Conservation (phyloP, 2,329 filamentous ascomycete species). For the Sphaerulina musiva region DNA sequence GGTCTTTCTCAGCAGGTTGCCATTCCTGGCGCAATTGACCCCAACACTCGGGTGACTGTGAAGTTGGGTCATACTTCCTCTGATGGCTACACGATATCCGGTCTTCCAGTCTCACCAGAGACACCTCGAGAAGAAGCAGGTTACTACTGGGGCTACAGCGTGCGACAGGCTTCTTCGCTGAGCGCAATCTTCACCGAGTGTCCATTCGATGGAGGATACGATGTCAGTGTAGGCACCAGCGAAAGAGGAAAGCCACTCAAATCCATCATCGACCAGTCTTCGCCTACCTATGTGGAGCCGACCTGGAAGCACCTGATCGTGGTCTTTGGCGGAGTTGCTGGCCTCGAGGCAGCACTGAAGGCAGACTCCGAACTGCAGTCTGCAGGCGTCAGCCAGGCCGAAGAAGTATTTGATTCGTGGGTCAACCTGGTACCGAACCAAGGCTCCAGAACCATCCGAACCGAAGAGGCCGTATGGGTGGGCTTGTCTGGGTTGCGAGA, state of each 20-base stretch:
- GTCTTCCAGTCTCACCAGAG: constrained; percentile 52
- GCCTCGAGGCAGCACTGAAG: constrained; percentile 67
- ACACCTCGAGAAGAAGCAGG: constrained; percentile 66
- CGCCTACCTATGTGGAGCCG: constrained; percentile 40
- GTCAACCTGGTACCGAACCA: constrained; percentile 74
- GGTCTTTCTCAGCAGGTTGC: constrained; percentile 45
- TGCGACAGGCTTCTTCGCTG: constrained; percentile 60
- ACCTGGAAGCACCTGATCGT: constrained; percentile 61
- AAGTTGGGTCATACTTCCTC: constrained; percentile 49
- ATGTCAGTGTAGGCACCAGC: constrained; percentile 75
- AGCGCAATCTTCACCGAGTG: constrained; percentile 72
- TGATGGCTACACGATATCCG: constrained; percentile 12
- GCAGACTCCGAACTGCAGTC: constrained; percentile 53
- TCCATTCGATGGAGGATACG: constrained; percentile 69
- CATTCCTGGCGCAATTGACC: constrained; percentile 57
- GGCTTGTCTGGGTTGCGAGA: constrained; percentile 61
- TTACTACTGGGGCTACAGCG: constrained; percentile 80
- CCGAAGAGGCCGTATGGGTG: constrained; percentile 76
- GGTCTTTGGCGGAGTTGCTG: constrained; percentile 74
- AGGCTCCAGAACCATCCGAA: constrained; percentile 73
- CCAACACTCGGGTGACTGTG: constrained; percentile 67
- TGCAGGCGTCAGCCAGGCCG: constrained; percentile 58
- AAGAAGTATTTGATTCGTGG: constrained; percentile 76
- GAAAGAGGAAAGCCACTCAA: constrained; percentile 55
- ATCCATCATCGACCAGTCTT: constrained; percentile 34